phyloP scores from a whole-genome alignment of 768 basidiomycete genomes.

The Pholiota molesta region DNA sequence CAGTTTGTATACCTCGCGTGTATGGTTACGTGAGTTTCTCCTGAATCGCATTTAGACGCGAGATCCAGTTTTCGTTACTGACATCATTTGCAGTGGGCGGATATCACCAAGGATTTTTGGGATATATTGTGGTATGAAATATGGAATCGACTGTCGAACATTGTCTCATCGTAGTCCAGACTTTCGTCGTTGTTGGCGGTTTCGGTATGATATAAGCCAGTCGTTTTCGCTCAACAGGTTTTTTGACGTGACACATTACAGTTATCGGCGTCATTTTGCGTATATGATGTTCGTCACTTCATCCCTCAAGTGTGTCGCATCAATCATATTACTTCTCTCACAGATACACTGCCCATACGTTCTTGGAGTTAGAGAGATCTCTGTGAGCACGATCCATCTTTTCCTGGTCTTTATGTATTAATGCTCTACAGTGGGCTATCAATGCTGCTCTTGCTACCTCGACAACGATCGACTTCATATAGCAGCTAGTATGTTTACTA shows the following conservation, averaged over 20 bases:
- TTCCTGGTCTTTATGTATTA: too few species aligned
- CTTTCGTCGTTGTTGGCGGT: background rate
- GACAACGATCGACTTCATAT: slow-evolving; percentile 19
- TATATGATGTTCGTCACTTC: slow-evolving; percentile 2
- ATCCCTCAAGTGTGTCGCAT: too few species aligned
- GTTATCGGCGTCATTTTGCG: slow-evolving; percentile 1
- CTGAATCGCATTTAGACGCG: background rate
- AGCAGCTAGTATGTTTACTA: slow-evolving; percentile 19
- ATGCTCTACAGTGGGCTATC: slow-evolving; percentile 14
- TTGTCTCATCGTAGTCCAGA: background rate
- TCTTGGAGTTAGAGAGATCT: slow-evolving; percentile 2
- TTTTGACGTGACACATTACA: background rate
- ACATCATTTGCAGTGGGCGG: slow-evolving; percentile 9
- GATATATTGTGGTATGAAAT: slow-evolving; percentile 2
- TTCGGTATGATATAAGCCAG: background rate
- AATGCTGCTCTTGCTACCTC: slow-evolving; percentile 14
- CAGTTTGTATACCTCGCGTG: slow-evolving; percentile 18
- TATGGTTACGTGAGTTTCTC: slow-evolving; percentile 17
- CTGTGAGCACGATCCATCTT: background rate
- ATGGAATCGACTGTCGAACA: background rate
- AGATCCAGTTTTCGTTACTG: background rate
- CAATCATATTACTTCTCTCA: too few species aligned
- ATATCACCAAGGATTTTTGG: slow-evolving; percentile 4
- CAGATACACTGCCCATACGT: slow-evolving; percentile 1
- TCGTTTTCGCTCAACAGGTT: background rate